These are phyloP conservation scores for Pyrenophora seminiperda DNA, from an alignment of 2,329 filamentous ascomycete species.

Conservation along the genomic window DNA sequence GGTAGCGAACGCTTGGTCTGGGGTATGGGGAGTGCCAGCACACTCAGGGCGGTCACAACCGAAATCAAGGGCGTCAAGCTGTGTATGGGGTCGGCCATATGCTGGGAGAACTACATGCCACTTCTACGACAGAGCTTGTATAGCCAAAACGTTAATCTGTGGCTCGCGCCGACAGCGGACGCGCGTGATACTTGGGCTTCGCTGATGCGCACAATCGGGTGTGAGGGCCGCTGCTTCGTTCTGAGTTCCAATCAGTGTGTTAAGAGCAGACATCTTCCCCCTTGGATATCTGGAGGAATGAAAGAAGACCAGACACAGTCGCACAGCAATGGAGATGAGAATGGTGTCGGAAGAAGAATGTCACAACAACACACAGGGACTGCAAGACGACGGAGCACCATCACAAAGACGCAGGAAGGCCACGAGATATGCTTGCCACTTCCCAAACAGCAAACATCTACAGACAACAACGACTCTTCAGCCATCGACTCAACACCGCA, in stretches of 20 bases:
- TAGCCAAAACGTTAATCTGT: slow-evolving; percentile 87
- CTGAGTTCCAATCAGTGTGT: slow-evolving; percentile 85
- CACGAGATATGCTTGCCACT: slow-evolving; percentile 56
- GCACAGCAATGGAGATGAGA: slow-evolving; percentile 2
- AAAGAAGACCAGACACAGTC: slow-evolving; percentile 6
- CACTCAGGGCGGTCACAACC: slow-evolving; percentile 78
- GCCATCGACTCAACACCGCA: slow-evolving; percentile 27
- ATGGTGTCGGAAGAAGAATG: slow-evolving; percentile 5
- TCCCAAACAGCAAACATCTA: slow-evolving; percentile 14
- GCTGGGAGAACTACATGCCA: slow-evolving; percentile 98
- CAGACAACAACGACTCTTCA: slow-evolving; percentile 24
- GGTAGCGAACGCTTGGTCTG: slow-evolving; percentile 82
- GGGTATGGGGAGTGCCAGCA: slow-evolving; percentile 82
- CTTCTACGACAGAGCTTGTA: slow-evolving; percentile 83
- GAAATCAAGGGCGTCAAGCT: slow-evolving; percentile 78
- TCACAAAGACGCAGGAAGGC: slow-evolving; percentile 47
- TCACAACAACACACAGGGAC: slow-evolving; percentile 11
- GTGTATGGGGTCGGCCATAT: slow-evolving; percentile 85
- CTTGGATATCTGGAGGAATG: slow-evolving; percentile 56
- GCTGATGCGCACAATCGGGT: slow-evolving; percentile 79
- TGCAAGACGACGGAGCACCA: slow-evolving; percentile 48
- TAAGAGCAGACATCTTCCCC: slow-evolving; percentile 61
- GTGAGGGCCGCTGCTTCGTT: slow-evolving; percentile 84
- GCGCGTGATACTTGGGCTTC: slow-evolving; percentile 79
- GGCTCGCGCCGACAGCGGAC: slow-evolving; percentile 89